A percentile compares a stretch with the other conserved stretches of the same genome.
Conservation (phyloP, 2,329 filamentous ascomycete genomes). For the Podosphaera fusca region DNA sequence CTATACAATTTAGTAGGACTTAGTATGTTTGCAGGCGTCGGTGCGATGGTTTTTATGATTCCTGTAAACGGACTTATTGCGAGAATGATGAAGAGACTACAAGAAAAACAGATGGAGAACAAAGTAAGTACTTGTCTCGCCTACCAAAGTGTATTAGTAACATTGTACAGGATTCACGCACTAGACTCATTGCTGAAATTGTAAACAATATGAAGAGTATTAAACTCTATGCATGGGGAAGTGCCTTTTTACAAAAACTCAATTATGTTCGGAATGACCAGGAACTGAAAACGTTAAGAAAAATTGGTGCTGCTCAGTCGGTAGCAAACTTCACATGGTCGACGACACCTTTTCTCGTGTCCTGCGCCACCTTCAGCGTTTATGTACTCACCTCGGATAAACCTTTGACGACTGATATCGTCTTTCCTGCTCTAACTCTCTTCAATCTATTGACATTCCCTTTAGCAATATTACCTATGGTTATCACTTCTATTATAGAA, state of each 20-base stretch:
- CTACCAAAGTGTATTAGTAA: not conserved
- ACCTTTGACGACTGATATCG: conserved; percentile 78
- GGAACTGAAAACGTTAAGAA: conserved; percentile 83
- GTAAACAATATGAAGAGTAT: conserved; percentile 99
- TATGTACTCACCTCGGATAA: conserved; percentile 67
- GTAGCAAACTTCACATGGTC: conserved; percentile 97
- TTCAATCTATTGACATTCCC: conserved; percentile 96
- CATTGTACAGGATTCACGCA: conserved; percentile 42
- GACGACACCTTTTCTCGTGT: conserved; percentile 90
- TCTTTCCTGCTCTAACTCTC: conserved; percentile 77
- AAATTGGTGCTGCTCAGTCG: conserved; percentile 84
- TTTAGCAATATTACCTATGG: conserved; percentile 83
- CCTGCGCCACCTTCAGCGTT: conserved; percentile 84
- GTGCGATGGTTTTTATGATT: conserved; percentile 92
- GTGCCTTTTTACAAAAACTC: conserved; percentile 91
- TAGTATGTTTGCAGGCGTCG: conserved; percentile 90
- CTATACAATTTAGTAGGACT: conserved; percentile 85
- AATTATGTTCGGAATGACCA: conserved; percentile 90
- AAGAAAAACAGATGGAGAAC: conserved; percentile 97
- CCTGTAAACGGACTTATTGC: conserved; percentile 86
- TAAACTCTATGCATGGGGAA: conserved; percentile 95
- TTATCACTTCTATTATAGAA: conserved; percentile 90
- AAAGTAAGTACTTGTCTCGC: conserved; percentile 25
- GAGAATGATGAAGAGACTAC: conserved; percentile 75
- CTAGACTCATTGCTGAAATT: conserved; percentile 87